phyloP scores from a whole-genome alignment of 805 yeast species.

The Debaryomyces maramus region DNA sequence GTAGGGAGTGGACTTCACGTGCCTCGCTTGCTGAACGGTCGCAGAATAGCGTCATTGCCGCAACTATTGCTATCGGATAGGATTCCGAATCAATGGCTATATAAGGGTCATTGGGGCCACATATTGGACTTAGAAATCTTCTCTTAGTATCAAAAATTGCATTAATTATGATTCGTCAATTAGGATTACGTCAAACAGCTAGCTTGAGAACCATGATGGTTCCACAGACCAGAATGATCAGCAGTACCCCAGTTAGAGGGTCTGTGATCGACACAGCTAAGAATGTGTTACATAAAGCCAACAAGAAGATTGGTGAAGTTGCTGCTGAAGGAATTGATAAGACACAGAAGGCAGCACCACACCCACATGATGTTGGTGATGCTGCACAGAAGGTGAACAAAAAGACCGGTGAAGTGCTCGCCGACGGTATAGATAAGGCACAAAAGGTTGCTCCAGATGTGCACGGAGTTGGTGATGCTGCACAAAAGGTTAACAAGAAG shows the following conservation, averaged over 20 bases:
- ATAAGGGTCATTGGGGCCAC: not conserved
- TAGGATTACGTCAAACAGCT: conserved; percentile 3
- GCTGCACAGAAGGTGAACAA: conserved; percentile 25
- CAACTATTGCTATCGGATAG: not conserved
- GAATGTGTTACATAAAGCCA: conserved; percentile 31
- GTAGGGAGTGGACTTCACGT: too few species aligned
- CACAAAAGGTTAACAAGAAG: conserved; percentile 26
- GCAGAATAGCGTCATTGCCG: too few species aligned
- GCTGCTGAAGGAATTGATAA: conserved; percentile 42
- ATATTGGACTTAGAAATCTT: not conserved
- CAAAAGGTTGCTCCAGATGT: conserved; percentile 13
- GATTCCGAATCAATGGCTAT: not conserved
- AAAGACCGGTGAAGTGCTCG: conserved; percentile 31
- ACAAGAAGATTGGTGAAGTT: conserved; percentile 41
- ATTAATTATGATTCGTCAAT: conserved; percentile 8
- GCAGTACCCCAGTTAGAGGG: conserved; percentile 8
- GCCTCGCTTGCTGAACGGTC: too few species aligned
- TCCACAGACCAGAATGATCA: conserved; percentile 2
- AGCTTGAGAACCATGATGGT: conserved; percentile 2
- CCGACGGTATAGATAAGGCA: conserved; percentile 30
- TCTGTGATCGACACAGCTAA: conserved; percentile 36
- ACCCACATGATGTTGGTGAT: conserved; percentile 12
- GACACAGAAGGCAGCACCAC: conserved; percentile 29
- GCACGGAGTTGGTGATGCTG: conserved; percentile 22
- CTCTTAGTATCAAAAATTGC: not conserved